A percentile compares a stretch with the other conserved stretches of the same genome.
Evolutionary conservation across 2,329 filamentous ascomycete genomes (phyloP).

Genomic region (Fusarium torulosum): DNA sequence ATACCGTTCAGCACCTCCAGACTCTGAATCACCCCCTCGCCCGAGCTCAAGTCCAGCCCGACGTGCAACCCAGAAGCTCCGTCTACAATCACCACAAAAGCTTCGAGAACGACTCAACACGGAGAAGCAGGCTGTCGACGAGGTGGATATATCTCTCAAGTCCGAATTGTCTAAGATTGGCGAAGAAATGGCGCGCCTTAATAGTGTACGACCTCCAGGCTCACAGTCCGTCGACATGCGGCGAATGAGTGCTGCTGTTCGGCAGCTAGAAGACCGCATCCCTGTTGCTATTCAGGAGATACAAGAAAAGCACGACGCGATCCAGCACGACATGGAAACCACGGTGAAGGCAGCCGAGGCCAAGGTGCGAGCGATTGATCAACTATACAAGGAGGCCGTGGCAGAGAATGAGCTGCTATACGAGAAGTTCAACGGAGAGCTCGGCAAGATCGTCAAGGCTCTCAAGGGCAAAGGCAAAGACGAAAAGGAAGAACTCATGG

Average conservation of each 20-base stretch:
- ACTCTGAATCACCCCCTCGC: constrained; percentile 43
- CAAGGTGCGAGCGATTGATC: constrained; percentile 85
- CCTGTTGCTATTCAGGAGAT: constrained; percentile 70
- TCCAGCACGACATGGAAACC: constrained; percentile 78
- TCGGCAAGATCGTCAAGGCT: constrained; percentile 84
- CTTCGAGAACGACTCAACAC: constrained; percentile 86
- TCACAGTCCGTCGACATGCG: constrained; percentile 58
- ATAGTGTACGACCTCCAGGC: constrained; percentile 52
- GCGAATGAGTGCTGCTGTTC: constrained; percentile 69
- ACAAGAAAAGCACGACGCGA: constrained; percentile 68
- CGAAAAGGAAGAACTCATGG: constrained; percentile 82
- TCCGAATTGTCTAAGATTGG: constrained; percentile 84
- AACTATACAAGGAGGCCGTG: constrained; percentile 87
- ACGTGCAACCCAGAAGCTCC: constrained; percentile 64
- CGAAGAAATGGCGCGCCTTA: constrained; percentile 77
- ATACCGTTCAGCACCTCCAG: constrained; percentile 48
- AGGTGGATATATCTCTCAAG: constrained; percentile 76
- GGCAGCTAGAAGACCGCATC: constrained; percentile 75
- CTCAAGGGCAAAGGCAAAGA: constrained; percentile 79
- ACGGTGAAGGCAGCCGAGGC: constrained; percentile 80
- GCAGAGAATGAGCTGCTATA: constrained; percentile 95
- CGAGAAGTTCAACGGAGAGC: constrained; percentile 90
- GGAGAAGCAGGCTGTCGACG: constrained; percentile 80
- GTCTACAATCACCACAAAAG: constrained; percentile 78
- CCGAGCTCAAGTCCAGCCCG: constrained; percentile 49